phyloP scores from a whole-genome alignment of 2,329 filamentous ascomycete species.

The Beauveria caledonica region DNA sequence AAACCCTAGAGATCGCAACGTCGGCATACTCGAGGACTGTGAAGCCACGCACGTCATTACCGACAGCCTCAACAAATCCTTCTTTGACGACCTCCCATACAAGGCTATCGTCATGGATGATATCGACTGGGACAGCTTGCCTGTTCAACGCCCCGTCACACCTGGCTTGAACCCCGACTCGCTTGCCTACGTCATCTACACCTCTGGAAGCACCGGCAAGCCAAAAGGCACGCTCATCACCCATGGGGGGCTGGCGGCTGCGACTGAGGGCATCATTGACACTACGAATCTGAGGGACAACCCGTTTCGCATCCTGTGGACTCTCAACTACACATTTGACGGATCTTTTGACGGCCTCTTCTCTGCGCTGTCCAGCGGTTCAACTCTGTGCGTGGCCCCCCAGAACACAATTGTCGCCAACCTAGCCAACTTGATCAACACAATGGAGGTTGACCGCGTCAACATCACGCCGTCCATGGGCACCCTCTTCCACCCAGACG shows the following conservation, averaged over 20 bases:
- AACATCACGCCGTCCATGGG: neutral
- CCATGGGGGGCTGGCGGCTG: neutral
- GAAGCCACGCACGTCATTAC: neutral
- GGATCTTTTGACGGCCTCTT: constrained; percentile 12
- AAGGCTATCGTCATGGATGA: neutral
- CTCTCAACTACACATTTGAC: constrained; percentile 16
- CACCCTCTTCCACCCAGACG: neutral
- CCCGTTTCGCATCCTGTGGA: constrained; percentile 14
- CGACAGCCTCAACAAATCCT: neutral
- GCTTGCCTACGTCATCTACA: neutral
- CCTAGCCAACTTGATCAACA: constrained; percentile 11
- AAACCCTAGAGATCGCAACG: neutral
- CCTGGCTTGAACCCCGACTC: neutral
- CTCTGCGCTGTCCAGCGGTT: constrained; percentile 11
- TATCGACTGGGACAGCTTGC: neutral
- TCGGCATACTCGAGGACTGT: neutral
- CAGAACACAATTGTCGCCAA: constrained; percentile 12
- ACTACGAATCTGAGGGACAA: neutral
- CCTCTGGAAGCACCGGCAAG: neutral
- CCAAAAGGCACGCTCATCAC: neutral
- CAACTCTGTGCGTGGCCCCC: constrained; percentile 14
- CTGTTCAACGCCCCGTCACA: neutral
- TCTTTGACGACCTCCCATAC: neutral
- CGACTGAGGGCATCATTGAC: neutral
- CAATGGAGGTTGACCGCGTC: neutral